A percentile compares a stretch with the other conserved stretches of the same genome.
phyloP scores from a whole-genome alignment of 768 basidiomycete genomes.

The Xanthoconium purpureum region DNA sequence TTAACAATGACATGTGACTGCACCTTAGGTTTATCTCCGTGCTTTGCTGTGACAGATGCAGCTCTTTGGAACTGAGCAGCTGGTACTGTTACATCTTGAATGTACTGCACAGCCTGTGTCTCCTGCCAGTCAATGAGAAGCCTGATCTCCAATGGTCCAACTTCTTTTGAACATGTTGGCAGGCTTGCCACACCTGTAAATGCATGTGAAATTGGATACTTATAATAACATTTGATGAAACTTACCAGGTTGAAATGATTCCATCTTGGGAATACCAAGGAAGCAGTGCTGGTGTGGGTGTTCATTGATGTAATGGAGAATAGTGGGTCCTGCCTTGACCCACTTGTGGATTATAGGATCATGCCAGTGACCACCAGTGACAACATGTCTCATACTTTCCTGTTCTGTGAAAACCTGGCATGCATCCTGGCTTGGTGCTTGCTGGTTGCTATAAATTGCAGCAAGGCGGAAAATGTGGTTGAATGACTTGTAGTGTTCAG shows the following conservation, averaged over 20 bases:
- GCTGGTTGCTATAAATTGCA: conserved; percentile 29
- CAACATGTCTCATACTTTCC: conserved; percentile 16
- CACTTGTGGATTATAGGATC: not conserved
- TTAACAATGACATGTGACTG: not conserved
- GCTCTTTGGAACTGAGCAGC: not conserved
- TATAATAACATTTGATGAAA: too few relatives aligned
- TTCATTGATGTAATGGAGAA: not conserved
- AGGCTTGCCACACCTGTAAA: too few relatives aligned
- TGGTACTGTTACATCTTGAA: too few relatives aligned
- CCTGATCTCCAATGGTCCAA: too few relatives aligned
- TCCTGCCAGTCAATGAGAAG: too few relatives aligned
- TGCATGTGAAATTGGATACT: too few relatives aligned
- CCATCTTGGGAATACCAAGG: not conserved
- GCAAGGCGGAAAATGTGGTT: conserved; percentile 24
- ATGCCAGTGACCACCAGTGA: conserved; percentile 10
- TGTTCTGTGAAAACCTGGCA: conserved; percentile 9
- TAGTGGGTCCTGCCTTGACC: not conserved
- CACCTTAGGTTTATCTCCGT: not conserved
- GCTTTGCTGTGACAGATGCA: not conserved
- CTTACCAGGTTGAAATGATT: not conserved
- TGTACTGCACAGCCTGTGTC: too few relatives aligned
- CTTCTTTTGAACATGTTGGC: too few relatives aligned
- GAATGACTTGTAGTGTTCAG: conserved; percentile 30
- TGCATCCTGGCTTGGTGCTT: conserved; percentile 29
- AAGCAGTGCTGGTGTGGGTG: not conserved